Conservation (phyloP, 345 rosid species). For the thale cress (Arabidopsis thaliana) region TAIR10.1 NC_003070.9:24798501-24799000, state of each 20-base stretch:
- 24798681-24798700: not conserved
- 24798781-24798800: not conserved
- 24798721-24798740: no score
- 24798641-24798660: not conserved
- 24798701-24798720: no score
- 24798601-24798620: not conserved
- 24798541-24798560: no score
- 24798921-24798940: conserved; percentile 25
- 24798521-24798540: no score
- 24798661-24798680: not conserved
- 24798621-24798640: not conserved
- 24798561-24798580: no score
- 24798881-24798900: not conserved
- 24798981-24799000: conserved; percentile 15
- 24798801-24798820: conserved; percentile 2
- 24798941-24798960: conserved; percentile 26
- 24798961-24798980: conserved; percentile 42
- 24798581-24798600: not conserved
- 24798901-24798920: not conserved
- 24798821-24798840: conserved; percentile 34
- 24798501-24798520: no score
- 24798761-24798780: not conserved
- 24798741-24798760: not conserved
- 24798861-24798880: not conserved
- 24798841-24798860: not conserved